Evolutionary conservation across 495 filamentous ascomycete species (phyloP).

Genomic region (Parachaetomium inaequale): DNA sequence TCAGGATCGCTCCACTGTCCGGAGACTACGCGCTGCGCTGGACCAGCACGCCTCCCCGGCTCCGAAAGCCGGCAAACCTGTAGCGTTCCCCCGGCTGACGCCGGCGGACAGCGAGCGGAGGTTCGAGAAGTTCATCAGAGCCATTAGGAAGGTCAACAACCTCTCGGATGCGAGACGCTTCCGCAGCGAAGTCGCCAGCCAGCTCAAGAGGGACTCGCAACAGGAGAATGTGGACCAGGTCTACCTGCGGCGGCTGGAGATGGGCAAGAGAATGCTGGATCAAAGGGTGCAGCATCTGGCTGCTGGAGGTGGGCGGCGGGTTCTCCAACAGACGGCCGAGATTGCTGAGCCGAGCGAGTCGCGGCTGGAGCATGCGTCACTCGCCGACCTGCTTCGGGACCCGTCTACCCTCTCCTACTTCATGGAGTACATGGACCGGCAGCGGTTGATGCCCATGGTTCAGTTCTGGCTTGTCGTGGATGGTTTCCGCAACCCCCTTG

Average conservation of each 20-base stretch:
- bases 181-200: constrained; percentile 86
- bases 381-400: constrained; percentile 80
- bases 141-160: constrained; percentile 83
- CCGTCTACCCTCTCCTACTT: constrained; percentile 92
- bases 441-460: constrained; percentile 78
- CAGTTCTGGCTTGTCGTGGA: constrained; percentile 99
- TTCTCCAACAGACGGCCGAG: constrained; percentile 23
- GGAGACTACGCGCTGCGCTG: constrained; percentile 86
- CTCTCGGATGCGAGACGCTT: constrained; percentile 92
- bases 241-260: constrained; percentile 83
- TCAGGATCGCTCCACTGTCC: constrained; percentile 92
- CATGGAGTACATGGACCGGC: constrained; percentile 99
- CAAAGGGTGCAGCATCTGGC: constrained; percentile 81
- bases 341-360: constrained; percentile 45
- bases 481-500: constrained; percentile 91
- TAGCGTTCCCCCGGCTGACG: constrained; percentile 56
- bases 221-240: constrained; percentile 75
- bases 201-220: constrained; percentile 79
- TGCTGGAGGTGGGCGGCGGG: constrained; percentile 55
- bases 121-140: constrained; percentile 91
- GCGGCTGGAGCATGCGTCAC: constrained; percentile 62
- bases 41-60: constrained; percentile 90
- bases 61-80: constrained; percentile 59
- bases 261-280: constrained; percentile 84
- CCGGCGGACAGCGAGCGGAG: constrained; percentile 76